Percentiles rank a stretch among this genome's conserved stretches.
These are phyloP conservation scores for Choanephora cucurbitarum DNA, from an alignment of 371 early-diverging fungal species.

Conservation along the genomic window DNA sequence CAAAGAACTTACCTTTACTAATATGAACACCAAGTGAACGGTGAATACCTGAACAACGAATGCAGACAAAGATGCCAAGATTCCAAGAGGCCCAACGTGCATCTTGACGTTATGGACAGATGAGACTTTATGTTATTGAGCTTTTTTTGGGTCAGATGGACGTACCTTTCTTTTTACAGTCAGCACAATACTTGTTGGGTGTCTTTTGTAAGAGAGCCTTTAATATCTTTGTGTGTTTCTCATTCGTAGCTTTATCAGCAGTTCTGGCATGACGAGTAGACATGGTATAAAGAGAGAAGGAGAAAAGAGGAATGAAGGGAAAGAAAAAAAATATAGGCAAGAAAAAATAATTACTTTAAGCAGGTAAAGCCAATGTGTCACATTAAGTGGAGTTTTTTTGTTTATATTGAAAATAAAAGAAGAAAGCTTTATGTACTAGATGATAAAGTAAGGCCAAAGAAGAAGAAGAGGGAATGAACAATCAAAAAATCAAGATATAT, in stretches of 20 bases:
- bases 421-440: neutral
- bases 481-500: neutral
- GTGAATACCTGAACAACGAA: slow-evolving; percentile 86
- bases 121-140: no score
- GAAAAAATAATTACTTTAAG: no score
- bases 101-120: slow-evolving; percentile 48
- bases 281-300: slow-evolving; percentile 43
- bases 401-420: no score
- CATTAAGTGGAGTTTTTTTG: no score
- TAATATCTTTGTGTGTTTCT: slow-evolving; percentile 68
- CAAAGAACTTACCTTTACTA: slow-evolving; percentile 83
- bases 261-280: slow-evolving; percentile 74
- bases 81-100: slow-evolving; percentile 92
- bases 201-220: slow-evolving; percentile 72
- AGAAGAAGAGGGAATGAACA: neutral
- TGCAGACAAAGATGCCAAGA: slow-evolving; percentile 84
- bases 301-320: no score
- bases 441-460: neutral
- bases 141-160: no score
- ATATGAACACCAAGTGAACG: slow-evolving; percentile 86
- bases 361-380: no score
- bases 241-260: slow-evolving; percentile 72
- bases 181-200: slow-evolving; percentile 79
- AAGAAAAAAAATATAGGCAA: no score
- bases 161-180: slow-evolving; percentile 85